Conservation (phyloP, 202 grass and related monocot species). For the Zizania palustris region DNA sequence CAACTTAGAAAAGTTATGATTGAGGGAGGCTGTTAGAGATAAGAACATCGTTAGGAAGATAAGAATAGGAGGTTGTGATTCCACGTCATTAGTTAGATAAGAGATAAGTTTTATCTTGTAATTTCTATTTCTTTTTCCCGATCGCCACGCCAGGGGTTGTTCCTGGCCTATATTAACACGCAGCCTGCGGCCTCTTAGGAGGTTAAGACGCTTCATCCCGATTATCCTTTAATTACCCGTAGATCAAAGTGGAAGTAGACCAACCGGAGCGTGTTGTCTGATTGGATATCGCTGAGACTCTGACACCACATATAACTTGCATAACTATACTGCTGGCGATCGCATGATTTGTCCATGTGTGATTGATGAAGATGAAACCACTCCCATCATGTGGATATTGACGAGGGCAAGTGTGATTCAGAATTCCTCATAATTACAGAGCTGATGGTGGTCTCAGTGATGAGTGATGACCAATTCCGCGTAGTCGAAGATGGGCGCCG, state of each 20-base stretch:
- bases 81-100: too few relatives aligned
- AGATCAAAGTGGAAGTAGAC: slow-evolving; percentile 44
- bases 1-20: too few relatives aligned
- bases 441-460: neutral
- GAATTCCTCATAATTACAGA: neutral
- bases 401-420: neutral
- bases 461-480: neutral
- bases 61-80: too few relatives aligned
- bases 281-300: neutral
- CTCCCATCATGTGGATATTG: neutral
- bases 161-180: too few relatives aligned
- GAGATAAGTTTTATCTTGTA: too few relatives aligned
- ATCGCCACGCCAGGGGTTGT: too few relatives aligned
- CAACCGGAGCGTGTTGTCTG: neutral
- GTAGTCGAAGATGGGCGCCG: neutral
- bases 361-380: neutral
- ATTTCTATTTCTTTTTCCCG: too few relatives aligned
- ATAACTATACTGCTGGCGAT: slow-evolving; percentile 18
- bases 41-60: too few relatives aligned
- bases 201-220: too few relatives aligned
- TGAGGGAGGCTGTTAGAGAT: too few relatives aligned
- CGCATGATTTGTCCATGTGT: neutral
- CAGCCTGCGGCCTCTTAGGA: too few relatives aligned
- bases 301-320: neutral
- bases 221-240: neutral